Base-by-base conservation (phyloP, 2,329 filamentous ascomycete genomes). In the Claviceps quebecensis region DNA sequence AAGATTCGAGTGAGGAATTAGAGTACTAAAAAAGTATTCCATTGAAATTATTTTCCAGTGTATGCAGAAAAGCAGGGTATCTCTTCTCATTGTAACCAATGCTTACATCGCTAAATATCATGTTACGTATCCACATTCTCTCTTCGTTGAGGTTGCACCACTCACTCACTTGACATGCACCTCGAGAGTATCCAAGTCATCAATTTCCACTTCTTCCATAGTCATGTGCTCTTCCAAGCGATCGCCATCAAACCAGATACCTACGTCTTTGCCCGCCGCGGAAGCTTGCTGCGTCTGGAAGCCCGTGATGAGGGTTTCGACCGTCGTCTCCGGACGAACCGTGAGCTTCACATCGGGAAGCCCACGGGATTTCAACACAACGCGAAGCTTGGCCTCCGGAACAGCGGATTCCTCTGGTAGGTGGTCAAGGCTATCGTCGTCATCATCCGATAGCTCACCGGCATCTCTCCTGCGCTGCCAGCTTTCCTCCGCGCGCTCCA, bases 201-300 rank as follows among this genome's bases (percentile, higher is more conserved):
- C 79, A 41, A 95, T 78, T 17, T 88, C 87, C 2, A 81, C 76
- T 38, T 86, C 80, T 45, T 72, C 72, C 45, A 93, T 73, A 2
- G 74, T 77, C 34, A 70, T 68, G 1, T 79, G 71, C 17, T 77
- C 74, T 14, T 83, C 77, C 29, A 94, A 68, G 46, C 71, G 69
- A 48, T 90, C 87, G 14, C 88, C 88, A 58, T 95, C 88, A 65
- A 88, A 90, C 57, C 75, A 72, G 11, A 95, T 69, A 39, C 74
- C 73, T 3, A 93, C 68, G 0, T 73, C 65, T 56, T 72, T 75
- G 4, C 75, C 73, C 1, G 68, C 61, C 0, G 68, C 65, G 17
- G 90, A 63, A 0, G 69, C 59, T 34, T 76, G 73, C 57, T 74
- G 69, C 39, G 70, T 69, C 48, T 79, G 75, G 63, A 85, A 91